A percentile compares a stretch with the other conserved stretches of the same genome.
Conservation (phyloP, 1,284 basidiomycete species). For the Irpex sp. region DNA sequence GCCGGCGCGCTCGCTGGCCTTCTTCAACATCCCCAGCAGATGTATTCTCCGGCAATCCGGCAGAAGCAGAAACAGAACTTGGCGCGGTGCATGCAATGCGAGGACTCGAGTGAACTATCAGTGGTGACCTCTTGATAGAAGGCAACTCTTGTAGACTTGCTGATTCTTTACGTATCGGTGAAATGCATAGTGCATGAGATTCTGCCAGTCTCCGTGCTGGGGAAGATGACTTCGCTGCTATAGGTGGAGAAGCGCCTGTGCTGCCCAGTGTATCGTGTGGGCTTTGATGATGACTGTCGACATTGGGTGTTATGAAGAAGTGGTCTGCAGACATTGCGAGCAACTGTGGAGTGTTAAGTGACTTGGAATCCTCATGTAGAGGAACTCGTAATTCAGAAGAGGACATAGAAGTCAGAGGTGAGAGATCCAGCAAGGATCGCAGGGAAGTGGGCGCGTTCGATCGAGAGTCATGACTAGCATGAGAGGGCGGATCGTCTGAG, state of each 20-base stretch:
- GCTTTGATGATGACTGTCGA: too few relatives aligned
- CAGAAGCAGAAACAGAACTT: background rate
- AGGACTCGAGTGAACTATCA: background rate
- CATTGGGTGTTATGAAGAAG: too few relatives aligned
- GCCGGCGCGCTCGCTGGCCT: background rate
- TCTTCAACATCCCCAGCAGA: background rate
- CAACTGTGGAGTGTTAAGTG: too few relatives aligned
- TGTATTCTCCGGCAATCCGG: background rate
- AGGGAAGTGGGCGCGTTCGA: too few relatives aligned
- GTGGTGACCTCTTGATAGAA: background rate
- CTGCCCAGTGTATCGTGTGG: too few relatives aligned
- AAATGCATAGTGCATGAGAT: background rate
- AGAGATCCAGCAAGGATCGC: too few relatives aligned
- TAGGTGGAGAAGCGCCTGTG: background rate
- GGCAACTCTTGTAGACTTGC: background rate
- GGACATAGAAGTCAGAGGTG: too few relatives aligned
- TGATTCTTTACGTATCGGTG: background rate
- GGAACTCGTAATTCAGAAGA: too few relatives aligned
- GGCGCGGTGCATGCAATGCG: background rate
- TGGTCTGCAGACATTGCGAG: too few relatives aligned
- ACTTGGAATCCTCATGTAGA: too few relatives aligned
- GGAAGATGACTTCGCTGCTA: background rate
- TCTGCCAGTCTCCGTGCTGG: background rate
- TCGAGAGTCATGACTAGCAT: too few relatives aligned
- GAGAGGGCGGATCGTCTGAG: background rate